Evolutionary conservation across 495 filamentous ascomycete genomes (phyloP).

Genomic region (Penicillium pulvis): DNA sequence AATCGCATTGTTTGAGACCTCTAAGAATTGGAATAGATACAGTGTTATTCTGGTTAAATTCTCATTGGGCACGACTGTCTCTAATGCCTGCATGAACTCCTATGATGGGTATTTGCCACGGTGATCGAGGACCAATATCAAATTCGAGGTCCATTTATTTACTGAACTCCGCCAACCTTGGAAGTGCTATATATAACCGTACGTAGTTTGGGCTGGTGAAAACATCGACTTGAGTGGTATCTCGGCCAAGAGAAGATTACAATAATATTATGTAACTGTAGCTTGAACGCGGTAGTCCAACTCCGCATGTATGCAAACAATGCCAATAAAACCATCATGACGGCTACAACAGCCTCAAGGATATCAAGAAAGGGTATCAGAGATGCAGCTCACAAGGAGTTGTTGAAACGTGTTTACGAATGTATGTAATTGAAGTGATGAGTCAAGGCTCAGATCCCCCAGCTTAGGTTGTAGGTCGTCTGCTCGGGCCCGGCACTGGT

Average conservation of each 20-base stretch:
- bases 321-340: neutral
- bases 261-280: conserved; percentile 7
- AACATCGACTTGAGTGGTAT: neutral
- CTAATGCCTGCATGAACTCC: too few relatives aligned
- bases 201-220: too few relatives aligned
- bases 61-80: too few relatives aligned
- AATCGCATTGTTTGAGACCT: too few relatives aligned
- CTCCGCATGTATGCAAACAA: conserved; percentile 8
- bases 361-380: conserved; percentile 14
- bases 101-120: too few relatives aligned
- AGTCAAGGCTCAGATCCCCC: neutral
- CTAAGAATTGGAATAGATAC: too few relatives aligned
- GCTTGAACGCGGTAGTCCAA: neutral
- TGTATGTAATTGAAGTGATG: neutral
- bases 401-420: neutral
- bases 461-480: conserved; percentile 5
- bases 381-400: conserved; percentile 7
- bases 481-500: conserved; percentile 38
- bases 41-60: too few relatives aligned
- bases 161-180: too few relatives aligned
- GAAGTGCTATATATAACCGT: too few relatives aligned
- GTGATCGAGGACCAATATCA: too few relatives aligned
- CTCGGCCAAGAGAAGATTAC: neutral
- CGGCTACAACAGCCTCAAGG: neutral
- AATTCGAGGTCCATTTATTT: too few relatives aligned